phyloP scores from a whole-genome alignment of 148 eudicot genomes.

The Rhododendron henanense region DNA sequence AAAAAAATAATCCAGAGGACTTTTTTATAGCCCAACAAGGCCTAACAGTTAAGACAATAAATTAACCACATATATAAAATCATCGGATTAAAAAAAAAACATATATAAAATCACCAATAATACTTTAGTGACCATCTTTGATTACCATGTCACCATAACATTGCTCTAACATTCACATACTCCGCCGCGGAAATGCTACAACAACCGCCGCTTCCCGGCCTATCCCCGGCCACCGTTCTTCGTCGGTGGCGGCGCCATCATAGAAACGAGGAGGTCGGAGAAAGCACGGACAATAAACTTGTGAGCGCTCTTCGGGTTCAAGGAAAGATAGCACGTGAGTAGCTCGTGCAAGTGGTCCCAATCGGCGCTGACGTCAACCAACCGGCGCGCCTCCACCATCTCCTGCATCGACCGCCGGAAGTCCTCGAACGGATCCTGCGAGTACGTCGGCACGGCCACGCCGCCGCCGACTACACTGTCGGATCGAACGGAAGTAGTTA shows the following conservation, averaged over 20 bases:
- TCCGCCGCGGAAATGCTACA: conserved; percentile 5
- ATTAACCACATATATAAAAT: not conserved
- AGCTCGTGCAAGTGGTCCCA: conserved; percentile 84
- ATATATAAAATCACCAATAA: not conserved
- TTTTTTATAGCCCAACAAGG: not conserved
- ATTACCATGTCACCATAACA: not conserved
- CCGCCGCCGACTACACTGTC: conserved; percentile 26
- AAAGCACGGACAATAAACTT: conserved; percentile 83
- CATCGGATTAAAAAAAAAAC: too few species aligned
- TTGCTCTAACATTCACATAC: not conserved
- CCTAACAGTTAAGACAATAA: not conserved
- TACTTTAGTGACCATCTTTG: too few species aligned
- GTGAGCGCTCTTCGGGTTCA: conserved; percentile 79
- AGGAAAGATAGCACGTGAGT: conserved; percentile 52
- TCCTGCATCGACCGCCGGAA: conserved; percentile 92
- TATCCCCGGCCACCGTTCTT: conserved; percentile 8
- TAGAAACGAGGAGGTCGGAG: conserved; percentile 74
- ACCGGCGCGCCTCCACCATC: conserved; percentile 85
- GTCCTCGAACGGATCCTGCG: conserved; percentile 84
- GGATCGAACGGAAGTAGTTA: not conserved
- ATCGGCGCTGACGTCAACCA: conserved; percentile 33
- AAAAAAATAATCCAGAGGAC: too few species aligned
- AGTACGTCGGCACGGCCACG: conserved; percentile 61
- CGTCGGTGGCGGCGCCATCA: conserved; percentile 29
- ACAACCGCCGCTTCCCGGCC: conserved; percentile 3